Evolutionary conservation across 202 grass and related monocot genomes (phyloP).

Genomic region (Eragrostis tef): DNA sequence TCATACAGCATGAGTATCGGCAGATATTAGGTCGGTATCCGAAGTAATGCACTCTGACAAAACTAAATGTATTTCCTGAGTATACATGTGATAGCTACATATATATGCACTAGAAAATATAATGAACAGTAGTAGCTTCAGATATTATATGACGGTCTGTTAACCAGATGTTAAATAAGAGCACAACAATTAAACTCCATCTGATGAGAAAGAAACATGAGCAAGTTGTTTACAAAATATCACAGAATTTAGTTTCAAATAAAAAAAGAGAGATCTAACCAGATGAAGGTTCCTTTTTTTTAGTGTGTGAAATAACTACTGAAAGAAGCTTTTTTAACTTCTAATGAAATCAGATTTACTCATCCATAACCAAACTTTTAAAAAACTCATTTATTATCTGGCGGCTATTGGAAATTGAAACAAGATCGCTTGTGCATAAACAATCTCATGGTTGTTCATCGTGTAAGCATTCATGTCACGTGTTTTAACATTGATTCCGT

Average conservation of each 20-base stretch:
- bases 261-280: not conserved
- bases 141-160: not conserved
- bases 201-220: not conserved
- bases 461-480: conserved; percentile 19
- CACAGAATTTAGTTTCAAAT: not conserved
- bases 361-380: not conserved
- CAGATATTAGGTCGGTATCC: not conserved
- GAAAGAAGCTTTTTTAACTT: not conserved
- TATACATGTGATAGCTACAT: not conserved
- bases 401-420: not conserved
- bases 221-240: not conserved
- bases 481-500: not conserved
- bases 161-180: not conserved
- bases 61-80: not conserved
- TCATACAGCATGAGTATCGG: no score
- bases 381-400: not conserved
- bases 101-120: conserved; percentile 3
- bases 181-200: no score
- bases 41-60: not conserved
- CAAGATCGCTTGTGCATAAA: not conserved
- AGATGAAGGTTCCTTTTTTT: not conserved
- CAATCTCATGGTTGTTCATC: conserved; percentile 21
- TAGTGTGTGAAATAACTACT: not conserved
- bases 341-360: not conserved
- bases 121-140: not conserved